Conservation (phyloP, 495 filamentous ascomycete species). For the Aspergillus olivimuriae region DNA sequence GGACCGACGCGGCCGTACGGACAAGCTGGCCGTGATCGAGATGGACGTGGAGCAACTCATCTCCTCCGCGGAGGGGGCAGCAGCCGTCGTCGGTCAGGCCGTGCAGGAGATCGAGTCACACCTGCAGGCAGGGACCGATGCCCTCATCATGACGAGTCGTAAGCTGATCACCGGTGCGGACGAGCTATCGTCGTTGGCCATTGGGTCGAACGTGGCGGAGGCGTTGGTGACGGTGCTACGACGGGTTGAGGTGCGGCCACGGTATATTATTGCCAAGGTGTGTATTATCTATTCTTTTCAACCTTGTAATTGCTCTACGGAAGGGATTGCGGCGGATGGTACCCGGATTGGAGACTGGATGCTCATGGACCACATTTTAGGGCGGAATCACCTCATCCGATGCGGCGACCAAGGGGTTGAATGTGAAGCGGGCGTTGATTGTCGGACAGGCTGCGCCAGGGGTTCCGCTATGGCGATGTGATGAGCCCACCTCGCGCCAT, state of each 20-base stretch:
- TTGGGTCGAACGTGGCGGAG: slow-evolving; percentile 39
- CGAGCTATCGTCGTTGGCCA: slow-evolving; percentile 37
- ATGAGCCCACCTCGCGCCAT: slow-evolving; percentile 41
- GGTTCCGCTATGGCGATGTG: slow-evolving; percentile 50
- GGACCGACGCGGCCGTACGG: slow-evolving; percentile 22
- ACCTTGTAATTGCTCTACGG: background rate
- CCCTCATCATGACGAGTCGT: slow-evolving; percentile 49
- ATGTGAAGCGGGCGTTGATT: slow-evolving; percentile 45
- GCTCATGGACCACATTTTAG: slow-evolving; percentile 9
- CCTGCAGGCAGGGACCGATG: slow-evolving; percentile 32
- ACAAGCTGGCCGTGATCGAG: slow-evolving; percentile 38
- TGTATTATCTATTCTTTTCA: background rate
- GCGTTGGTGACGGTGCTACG: slow-evolving; percentile 38
- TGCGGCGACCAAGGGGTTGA: slow-evolving; percentile 46
- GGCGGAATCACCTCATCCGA: slow-evolving; percentile 51
- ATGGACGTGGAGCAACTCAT: slow-evolving; percentile 42
- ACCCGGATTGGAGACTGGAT: background rate
- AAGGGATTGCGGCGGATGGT: background rate
- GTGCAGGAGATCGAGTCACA: slow-evolving; percentile 22
- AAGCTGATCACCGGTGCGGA: slow-evolving; percentile 41
- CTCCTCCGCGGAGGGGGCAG: slow-evolving; percentile 18
- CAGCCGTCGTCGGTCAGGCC: slow-evolving; percentile 16
- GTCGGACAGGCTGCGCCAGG: slow-evolving; percentile 49
- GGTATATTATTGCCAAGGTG: slow-evolving; percentile 51
- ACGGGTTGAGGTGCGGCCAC: slow-evolving; percentile 35